Percentiles rank a stretch among this genome's conserved stretches.
These are phyloP conservation scores for Nakaseomyces delphensis DNA, from an alignment of 1,139 yeast genomes.

Conservation along the genomic window DNA sequence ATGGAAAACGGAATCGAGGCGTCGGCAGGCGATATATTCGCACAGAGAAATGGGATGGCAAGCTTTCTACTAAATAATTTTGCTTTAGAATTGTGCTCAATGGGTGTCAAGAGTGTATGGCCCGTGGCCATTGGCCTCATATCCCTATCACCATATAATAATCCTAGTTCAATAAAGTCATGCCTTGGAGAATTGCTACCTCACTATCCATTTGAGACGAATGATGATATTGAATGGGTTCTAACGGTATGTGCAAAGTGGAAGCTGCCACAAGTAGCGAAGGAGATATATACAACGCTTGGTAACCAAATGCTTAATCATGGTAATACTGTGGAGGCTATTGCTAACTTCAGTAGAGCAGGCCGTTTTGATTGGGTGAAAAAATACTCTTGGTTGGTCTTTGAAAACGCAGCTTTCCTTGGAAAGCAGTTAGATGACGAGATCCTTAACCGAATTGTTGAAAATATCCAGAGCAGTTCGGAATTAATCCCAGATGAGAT, in stretches of 20 bases:
- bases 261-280: constrained; percentile 46
- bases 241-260: constrained; percentile 47
- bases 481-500: constrained; percentile 24
- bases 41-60: constrained; percentile 41
- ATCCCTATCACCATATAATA: constrained; percentile 34
- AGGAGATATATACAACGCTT: constrained; percentile 37
- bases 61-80: constrained; percentile 54
- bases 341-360: constrained; percentile 58
- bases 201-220: constrained; percentile 48
- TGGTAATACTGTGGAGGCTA: constrained; percentile 46
- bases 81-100: constrained; percentile 39
- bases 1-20: constrained; percentile 9
- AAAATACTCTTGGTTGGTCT: constrained; percentile 41
- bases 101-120: constrained; percentile 39
- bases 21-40: constrained; percentile 28
- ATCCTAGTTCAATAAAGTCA: constrained; percentile 29
- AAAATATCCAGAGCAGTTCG: constrained; percentile 26
- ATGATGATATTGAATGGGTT: constrained; percentile 78
- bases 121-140: constrained; percentile 60
- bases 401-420: constrained; percentile 52
- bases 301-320: constrained; percentile 30
- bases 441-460: constrained; percentile 46
- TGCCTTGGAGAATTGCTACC: constrained; percentile 55
- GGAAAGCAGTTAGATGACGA: constrained; percentile 49
- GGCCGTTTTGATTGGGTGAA: constrained; percentile 43